Percentiles rank a stretch among this genome's conserved stretches.
Conservation (phyloP, 1,284 basidiomycete species). For the Grifola frondosa region DNA sequence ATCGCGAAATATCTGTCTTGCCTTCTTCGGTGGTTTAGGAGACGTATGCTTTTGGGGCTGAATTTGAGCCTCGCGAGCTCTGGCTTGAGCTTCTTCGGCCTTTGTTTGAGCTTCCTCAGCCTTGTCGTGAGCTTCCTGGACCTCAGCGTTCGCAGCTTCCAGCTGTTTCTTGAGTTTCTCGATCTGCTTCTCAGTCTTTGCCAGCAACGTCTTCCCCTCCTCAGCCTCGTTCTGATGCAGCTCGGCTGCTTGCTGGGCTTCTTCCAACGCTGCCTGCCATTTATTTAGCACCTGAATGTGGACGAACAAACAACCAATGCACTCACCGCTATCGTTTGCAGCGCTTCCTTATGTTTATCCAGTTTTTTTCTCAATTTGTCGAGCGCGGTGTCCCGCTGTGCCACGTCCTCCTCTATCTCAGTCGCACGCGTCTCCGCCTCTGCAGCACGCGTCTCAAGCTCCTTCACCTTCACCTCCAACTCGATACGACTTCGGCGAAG, state of each 20-base stretch:
- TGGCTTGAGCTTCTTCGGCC: slow-evolving; percentile 1
- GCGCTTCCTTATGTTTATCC: slow-evolving; percentile 23
- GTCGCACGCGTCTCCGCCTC: slow-evolving; percentile 38
- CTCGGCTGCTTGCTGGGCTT: slow-evolving; percentile 35
- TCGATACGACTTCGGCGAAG: slow-evolving; percentile 54
- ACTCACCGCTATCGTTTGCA: slow-evolving; percentile 19
- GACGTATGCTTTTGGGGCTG: background rate
- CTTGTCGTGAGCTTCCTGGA: slow-evolving; percentile 8
- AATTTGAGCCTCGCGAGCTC: background rate
- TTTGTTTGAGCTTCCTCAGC: slow-evolving; percentile 12
- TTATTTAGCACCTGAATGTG: background rate
- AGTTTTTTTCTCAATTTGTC: slow-evolving; percentile 25
- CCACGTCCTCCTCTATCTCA: slow-evolving; percentile 29
- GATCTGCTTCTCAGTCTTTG: slow-evolving; percentile 34
- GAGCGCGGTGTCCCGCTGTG: slow-evolving; percentile 19
- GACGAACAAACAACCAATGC: background rate
- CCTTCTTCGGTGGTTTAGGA: no score
- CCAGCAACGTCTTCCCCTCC: slow-evolving; percentile 29
- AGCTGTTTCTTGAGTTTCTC: slow-evolving; percentile 44
- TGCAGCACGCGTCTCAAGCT: slow-evolving; percentile 45
- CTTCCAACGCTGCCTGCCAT: slow-evolving; percentile 2
- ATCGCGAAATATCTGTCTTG: no score
- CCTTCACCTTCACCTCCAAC: slow-evolving; percentile 53
- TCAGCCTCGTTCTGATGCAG: slow-evolving; percentile 35
- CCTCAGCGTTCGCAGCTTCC: slow-evolving; percentile 29